Evolutionary conservation across 495 filamentous ascomycete species (phyloP).

Genomic region (Corynascus novoguineensis): DNA sequence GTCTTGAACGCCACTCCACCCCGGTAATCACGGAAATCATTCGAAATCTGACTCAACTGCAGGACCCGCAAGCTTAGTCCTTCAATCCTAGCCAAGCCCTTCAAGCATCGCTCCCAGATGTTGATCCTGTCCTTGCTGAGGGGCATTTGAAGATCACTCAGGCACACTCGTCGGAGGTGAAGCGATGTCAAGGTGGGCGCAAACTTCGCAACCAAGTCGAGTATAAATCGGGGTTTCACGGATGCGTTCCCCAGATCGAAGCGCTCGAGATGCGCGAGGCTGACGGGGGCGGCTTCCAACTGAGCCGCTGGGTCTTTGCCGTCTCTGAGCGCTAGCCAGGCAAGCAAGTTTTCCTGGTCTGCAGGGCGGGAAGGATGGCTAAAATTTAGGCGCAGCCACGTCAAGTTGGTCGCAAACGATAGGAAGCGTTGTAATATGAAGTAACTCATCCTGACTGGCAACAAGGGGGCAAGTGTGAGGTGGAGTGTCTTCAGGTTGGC

Average conservation of each 20-base stretch:
- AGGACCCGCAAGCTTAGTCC: conserved; percentile 11
- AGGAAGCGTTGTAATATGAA: conserved; percentile 27
- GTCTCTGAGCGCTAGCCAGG: conserved; percentile 8
- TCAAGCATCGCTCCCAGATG: conserved; percentile 23
- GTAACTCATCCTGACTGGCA: neutral
- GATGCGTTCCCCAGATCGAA: conserved; percentile 37
- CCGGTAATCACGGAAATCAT: neutral
- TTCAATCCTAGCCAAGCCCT: conserved; percentile 11
- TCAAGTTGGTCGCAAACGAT: conserved; percentile 24
- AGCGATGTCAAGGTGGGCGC: conserved; percentile 32
- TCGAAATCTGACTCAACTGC: neutral
- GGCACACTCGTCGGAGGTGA: conserved; percentile 28
- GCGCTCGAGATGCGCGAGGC: conserved; percentile 26
- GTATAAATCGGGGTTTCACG: conserved; percentile 13
- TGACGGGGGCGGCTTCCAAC: neutral
- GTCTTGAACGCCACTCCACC: neutral
- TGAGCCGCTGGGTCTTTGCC: neutral
- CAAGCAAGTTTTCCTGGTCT: neutral
- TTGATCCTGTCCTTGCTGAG: conserved; percentile 9
- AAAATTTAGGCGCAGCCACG: conserved; percentile 38
- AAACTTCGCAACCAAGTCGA: conserved; percentile 34
- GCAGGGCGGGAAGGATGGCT: neutral
- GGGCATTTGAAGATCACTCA: neutral
- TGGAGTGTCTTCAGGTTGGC: conserved; percentile 34
- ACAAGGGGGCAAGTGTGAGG: conserved; percentile 23